A percentile compares a stretch with the other conserved stretches of the same genome.
These are phyloP conservation scores for Hibiscus syriacus DNA, from an alignment of 345 rosid genomes.

Conservation along the genomic window DNA sequence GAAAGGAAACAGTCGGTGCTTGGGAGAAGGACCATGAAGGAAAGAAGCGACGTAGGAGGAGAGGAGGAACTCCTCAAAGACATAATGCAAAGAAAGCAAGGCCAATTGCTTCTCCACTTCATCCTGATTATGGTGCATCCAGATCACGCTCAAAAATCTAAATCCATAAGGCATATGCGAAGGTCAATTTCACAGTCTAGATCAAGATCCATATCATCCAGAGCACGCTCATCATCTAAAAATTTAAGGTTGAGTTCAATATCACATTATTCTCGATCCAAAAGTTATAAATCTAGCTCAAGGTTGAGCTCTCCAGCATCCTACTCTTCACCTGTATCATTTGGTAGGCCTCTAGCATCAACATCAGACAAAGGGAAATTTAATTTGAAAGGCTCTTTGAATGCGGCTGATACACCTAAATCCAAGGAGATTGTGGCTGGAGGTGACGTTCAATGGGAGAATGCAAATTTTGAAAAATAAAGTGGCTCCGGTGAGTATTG, in stretches of 20 bases:
- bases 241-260: slow-evolving; percentile 20
- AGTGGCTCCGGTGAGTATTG: background rate
- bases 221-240: slow-evolving; percentile 17
- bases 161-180: slow-evolving; percentile 14
- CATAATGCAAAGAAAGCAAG: slow-evolving; percentile 21
- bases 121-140: slow-evolving; percentile 18
- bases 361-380: slow-evolving; percentile 19
- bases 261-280: slow-evolving; percentile 17
- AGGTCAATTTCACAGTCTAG: slow-evolving; percentile 12
- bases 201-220: slow-evolving; percentile 23
- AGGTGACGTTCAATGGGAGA: slow-evolving; percentile 12
- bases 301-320: slow-evolving; percentile 19
- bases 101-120: slow-evolving; percentile 18
- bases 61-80: slow-evolving; percentile 15
- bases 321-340: slow-evolving; percentile 22
- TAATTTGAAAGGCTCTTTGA: slow-evolving; percentile 15
- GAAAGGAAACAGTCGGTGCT: slow-evolving; percentile 14
- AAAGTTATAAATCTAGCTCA: slow-evolving; percentile 14
- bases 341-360: slow-evolving; percentile 18
- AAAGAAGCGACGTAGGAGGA: slow-evolving; percentile 23
- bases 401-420: slow-evolving; percentile 14
- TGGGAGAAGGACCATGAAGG: slow-evolving; percentile 12
- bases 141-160: slow-evolving; percentile 18
- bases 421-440: slow-evolving; percentile 19
- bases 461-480: slow-evolving; percentile 13